Evolutionary conservation across 1,284 basidiomycete species (phyloP).

Genomic region (Pseudozyma sp.): DNA sequence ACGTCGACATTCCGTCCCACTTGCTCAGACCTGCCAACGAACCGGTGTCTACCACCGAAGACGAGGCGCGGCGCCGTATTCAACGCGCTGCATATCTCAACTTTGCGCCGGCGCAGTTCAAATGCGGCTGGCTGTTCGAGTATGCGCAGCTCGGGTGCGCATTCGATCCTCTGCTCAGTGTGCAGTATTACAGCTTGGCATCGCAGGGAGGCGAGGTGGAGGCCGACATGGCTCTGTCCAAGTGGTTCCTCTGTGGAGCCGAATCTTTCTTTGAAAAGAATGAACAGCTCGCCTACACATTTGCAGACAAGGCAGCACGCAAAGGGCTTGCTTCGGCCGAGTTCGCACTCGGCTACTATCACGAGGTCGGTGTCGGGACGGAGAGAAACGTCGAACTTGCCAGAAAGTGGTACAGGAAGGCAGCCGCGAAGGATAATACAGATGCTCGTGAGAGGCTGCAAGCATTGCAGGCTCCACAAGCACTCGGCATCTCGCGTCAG

Average conservation of each 20-base stretch:
- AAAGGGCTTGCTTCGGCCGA: constrained; percentile 84
- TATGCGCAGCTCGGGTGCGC: constrained; percentile 86
- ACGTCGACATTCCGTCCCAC: constrained; percentile 52
- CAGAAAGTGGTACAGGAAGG: constrained; percentile 76
- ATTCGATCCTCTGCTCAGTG: constrained; percentile 88
- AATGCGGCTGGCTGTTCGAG: constrained; percentile 86
- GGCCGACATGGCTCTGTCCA: constrained; percentile 93
- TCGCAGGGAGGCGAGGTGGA: constrained; percentile 77
- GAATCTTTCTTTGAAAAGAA: constrained; percentile 87
- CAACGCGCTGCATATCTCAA: constrained; percentile 86
- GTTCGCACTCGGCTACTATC: constrained; percentile 94
- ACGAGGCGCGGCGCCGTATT: constrained; percentile 70
- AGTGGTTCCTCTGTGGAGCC: constrained; percentile 92
- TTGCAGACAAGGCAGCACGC: constrained; percentile 89
- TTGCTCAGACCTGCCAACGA: constrained; percentile 58
- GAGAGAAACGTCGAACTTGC: constrained; percentile 75
- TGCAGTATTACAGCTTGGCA: constrained; percentile 89
- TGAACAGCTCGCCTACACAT: constrained; percentile 85
- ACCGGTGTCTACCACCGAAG: constrained; percentile 54
- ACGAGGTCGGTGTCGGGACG: constrained; percentile 75
- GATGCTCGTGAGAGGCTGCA: constrained; percentile 82
- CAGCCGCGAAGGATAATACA: constrained; percentile 80
- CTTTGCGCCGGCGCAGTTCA: constrained; percentile 90
- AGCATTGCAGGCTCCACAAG: constrained; percentile 73
- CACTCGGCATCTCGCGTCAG: constrained; percentile 74